A percentile compares a stretch with the other conserved stretches of the same genome.
phyloP scores from a whole-genome alignment of 306 rosid genomes.

The Cicer arietinum region DNA sequence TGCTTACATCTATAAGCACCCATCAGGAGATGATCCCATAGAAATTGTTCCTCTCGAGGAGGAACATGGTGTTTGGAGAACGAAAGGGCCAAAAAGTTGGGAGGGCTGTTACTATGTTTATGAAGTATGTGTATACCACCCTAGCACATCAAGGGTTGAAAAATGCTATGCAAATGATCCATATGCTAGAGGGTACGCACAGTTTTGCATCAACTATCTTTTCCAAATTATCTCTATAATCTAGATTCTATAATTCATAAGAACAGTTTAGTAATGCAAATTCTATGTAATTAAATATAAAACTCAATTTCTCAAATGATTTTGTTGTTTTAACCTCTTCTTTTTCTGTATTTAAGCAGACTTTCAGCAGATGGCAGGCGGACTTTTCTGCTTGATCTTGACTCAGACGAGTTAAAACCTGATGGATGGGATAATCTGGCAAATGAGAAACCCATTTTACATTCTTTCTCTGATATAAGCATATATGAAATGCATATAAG shows the following conservation, averaged over 20 bases:
- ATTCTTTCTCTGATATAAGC: constrained; percentile 81
- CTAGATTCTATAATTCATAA: constrained; percentile 38
- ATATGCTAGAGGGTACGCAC: constrained; percentile 91
- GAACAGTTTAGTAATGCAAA: constrained; percentile 1
- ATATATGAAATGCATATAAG: constrained; percentile 88
- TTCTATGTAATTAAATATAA: constrained; percentile 8
- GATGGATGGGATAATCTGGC: constrained; percentile 81
- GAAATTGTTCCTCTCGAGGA: constrained; percentile 83
- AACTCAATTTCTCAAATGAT: constrained; percentile 19
- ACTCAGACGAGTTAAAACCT: constrained; percentile 67
- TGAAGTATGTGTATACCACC: constrained; percentile 87
- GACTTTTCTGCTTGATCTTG: constrained; percentile 71
- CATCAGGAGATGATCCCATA: constrained; percentile 66
- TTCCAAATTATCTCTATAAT: constrained; percentile 45
- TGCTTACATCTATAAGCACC: constrained; percentile 65
- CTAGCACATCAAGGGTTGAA: constrained; percentile 74
- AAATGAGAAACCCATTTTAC: constrained; percentile 67
- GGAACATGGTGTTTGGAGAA: constrained; percentile 82
- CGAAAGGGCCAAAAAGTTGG: constrained; percentile 81
- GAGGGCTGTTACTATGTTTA: constrained; percentile 86
- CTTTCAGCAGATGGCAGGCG: constrained; percentile 78
- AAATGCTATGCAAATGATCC: constrained; percentile 91
- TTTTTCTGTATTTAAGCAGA: constrained; percentile 59
- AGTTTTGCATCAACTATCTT: constrained; percentile 45
- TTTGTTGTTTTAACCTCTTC: constrained; percentile 36